phyloP scores from a whole-genome alignment of 108 stramenopile genomes.

The Nitzschia sp. region DNA sequence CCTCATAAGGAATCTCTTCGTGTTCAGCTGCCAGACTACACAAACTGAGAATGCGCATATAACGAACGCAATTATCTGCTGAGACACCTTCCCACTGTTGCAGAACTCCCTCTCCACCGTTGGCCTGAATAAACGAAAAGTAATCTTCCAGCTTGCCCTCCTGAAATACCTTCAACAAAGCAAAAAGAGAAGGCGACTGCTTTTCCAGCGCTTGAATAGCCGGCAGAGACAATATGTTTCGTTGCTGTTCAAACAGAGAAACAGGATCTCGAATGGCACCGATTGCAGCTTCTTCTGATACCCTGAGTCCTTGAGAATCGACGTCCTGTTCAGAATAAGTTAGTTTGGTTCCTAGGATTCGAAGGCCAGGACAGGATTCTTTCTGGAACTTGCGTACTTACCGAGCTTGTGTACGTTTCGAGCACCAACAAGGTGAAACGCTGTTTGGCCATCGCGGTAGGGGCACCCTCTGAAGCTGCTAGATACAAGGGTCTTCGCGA shows the following conservation, averaged over 20 bases:
- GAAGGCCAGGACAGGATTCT: neutral
- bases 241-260: conserved; percentile 70
- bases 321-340: conserved; percentile 23
- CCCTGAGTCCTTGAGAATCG: conserved; percentile 50
- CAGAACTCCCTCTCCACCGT: conserved; percentile 68
- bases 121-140: conserved; percentile 51
- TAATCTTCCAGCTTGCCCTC: conserved; percentile 85
- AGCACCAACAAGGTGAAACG: conserved; percentile 63
- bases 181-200: conserved; percentile 41
- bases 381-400: conserved; percentile 23
- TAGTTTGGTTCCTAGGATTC: too few species aligned
- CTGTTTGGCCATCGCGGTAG: conserved; percentile 46
- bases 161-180: conserved; percentile 75
- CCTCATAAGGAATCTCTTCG: conserved; percentile 78
- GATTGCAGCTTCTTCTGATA: conserved; percentile 71
- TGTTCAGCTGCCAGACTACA: conserved; percentile 54
- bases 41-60: conserved; percentile 84
- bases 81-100: conserved; percentile 49
- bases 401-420: conserved; percentile 68
- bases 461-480: conserved; percentile 47
- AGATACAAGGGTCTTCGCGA: conserved; percentile 56
- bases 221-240: conserved; percentile 61
- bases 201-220: conserved; percentile 65
- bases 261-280: conserved; percentile 83
- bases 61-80: conserved; percentile 54